These are phyloP conservation scores for Wickerhamiella pararugosa DNA, from an alignment of 1,139 yeast genomes.

Conservation along the genomic window DNA sequence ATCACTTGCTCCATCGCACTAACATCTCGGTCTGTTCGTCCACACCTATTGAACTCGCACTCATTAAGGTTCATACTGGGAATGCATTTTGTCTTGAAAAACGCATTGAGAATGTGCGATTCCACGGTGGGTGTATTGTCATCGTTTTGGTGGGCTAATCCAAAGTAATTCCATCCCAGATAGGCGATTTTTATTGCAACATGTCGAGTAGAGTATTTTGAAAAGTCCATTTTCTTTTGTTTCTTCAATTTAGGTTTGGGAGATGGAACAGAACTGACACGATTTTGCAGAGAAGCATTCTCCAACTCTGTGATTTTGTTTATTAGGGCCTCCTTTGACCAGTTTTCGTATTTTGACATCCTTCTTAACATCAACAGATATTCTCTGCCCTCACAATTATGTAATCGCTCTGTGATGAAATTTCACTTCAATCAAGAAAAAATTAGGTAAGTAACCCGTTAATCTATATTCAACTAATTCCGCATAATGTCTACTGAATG, in stretches of 20 bases:
- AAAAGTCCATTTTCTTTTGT: slow-evolving; percentile 48
- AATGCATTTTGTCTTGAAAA: slow-evolving; percentile 52
- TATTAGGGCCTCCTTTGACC: slow-evolving; percentile 42
- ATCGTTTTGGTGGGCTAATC: slow-evolving; percentile 59
- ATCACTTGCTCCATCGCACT: slow-evolving; percentile 95
- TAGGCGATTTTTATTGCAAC: slow-evolving; percentile 77
- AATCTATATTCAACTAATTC: background rate
- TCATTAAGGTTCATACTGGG: slow-evolving; percentile 43
- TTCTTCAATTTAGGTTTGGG: slow-evolving; percentile 12
- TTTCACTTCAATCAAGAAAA: slow-evolving; percentile 5
- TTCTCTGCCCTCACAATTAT: background rate
- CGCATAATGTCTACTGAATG: slow-evolving; percentile 11
- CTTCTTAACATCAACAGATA: slow-evolving; percentile 1
- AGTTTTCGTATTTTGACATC: slow-evolving; percentile 27
- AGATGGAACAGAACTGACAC: background rate
- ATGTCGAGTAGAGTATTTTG: slow-evolving; percentile 48
- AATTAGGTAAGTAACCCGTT: slow-evolving; percentile 1
- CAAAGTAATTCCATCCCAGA: slow-evolving; percentile 87
- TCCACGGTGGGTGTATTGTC: slow-evolving; percentile 79
- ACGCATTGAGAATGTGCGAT: slow-evolving; percentile 53
- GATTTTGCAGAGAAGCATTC: slow-evolving; percentile 1
- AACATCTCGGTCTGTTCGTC: slow-evolving; percentile 92
- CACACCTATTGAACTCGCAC: slow-evolving; percentile 75
- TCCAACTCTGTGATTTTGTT: slow-evolving; percentile 37
- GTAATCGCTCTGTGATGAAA: slow-evolving; percentile 5